Base-by-base conservation (phyloP, 1,284 basidiomycete genomes). In the Polyporus tsugae region DNA sequence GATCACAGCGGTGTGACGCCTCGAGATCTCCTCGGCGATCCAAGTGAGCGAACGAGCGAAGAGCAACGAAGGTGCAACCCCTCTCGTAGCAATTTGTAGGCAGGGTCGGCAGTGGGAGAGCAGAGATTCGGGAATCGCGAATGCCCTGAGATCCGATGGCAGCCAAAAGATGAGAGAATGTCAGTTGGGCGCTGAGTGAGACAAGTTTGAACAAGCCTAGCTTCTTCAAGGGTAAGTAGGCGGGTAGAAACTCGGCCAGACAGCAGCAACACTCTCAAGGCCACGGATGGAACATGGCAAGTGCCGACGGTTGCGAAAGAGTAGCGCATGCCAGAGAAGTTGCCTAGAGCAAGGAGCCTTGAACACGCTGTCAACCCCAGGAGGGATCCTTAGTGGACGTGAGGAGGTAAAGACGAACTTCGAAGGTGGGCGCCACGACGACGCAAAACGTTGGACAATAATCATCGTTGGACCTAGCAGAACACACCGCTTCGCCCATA, bases 11-110 rank as follows among this genome's bases (percentile, higher is more conserved):
- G 82, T 82, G 22, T 79, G 72, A 1, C 91, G 85, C 76, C 83
- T 79, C 68, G 82, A 80, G 1, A 91, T 52, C 44, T 85, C 80
- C 67, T 82, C 80, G 35, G 85, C 78, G 55, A 86, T 74, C 44
- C 76, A 75, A 69, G 69, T 39, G 60, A 59, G 53, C 33, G 64
- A 60, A 59, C 64, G 38, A 38, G 9, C 36, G 22, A 41, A 60
- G 58, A 41, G 33, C 33, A 4, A 35, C 9, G 33, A 39, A 29
- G 35, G 29, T 15, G 46, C 46, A 35, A 29, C 6, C n/a, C 29
- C 53, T 35, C n/a, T 58, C 36, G n/a, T 9, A 58, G 35, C 35
- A 58, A 39, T 60, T 60, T 60, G 38, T 60, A 60, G 58, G 33
- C 55, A 33, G 39, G 19, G n/a, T 7, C 5, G 41, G 46, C 46